A percentile compares a stretch with the other conserved stretches of the same genome.
Evolutionary conservation across 768 basidiomycete species (phyloP).

Genomic region (Kwoniella bestiolae): DNA sequence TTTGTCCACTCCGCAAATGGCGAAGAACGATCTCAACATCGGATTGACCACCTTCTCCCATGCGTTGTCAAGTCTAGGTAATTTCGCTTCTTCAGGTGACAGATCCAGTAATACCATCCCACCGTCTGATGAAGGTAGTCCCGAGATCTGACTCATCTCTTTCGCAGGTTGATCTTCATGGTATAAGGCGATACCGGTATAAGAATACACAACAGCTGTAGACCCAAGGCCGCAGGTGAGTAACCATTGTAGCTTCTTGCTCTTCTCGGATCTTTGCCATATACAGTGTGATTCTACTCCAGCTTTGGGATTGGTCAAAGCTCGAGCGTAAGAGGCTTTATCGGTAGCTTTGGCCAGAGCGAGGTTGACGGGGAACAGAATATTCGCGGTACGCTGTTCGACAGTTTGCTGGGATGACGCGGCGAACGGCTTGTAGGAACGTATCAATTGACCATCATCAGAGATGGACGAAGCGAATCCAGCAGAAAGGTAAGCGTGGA

Average conservation of each 20-base stretch:
- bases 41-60: conserved; percentile 64
- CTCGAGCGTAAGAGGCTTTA: conserved; percentile 18
- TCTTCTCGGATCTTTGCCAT: conserved; percentile 43
- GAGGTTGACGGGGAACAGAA: conserved; percentile 44
- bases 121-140: conserved; percentile 39
- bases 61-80: conserved; percentile 36
- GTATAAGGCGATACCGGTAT: conserved; percentile 40
- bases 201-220: conserved; percentile 44
- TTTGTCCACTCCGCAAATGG: conserved; percentile 39
- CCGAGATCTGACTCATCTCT: conserved; percentile 30
- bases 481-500: conserved; percentile 48
- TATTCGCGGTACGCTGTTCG: conserved; percentile 34
- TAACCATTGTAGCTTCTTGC: conserved; percentile 40
- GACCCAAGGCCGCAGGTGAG: conserved; percentile 36
- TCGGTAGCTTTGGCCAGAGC: conserved; percentile 35
- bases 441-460: conserved; percentile 25
- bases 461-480: conserved; percentile 30
- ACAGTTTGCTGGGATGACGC: conserved; percentile 22
- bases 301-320: not conserved
- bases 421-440: conserved; percentile 37
- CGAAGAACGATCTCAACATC: conserved; percentile 65
- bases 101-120: conserved; percentile 18
- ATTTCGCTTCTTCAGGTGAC: conserved; percentile 19
- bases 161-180: conserved; percentile 42
- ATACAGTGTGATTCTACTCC: conserved; percentile 9